These are phyloP conservation scores for Zalaria obscura DNA, from an alignment of 2,329 filamentous ascomycete species.

Conservation along the genomic window DNA sequence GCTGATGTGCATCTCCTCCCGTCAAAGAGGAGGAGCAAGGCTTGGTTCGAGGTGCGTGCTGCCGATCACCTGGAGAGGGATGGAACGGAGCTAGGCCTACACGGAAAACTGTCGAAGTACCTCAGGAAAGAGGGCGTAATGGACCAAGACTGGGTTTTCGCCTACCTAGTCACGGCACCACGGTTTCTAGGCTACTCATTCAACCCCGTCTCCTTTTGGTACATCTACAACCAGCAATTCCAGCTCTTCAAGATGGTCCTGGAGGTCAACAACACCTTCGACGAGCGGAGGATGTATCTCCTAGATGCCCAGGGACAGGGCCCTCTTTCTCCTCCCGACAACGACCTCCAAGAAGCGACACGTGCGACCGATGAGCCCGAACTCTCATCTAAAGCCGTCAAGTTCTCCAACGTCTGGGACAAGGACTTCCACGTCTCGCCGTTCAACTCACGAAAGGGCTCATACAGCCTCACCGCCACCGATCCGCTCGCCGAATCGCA, in stretches of 20 bases:
- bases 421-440: slow-evolving; percentile 69
- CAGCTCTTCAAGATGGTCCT: slow-evolving; percentile 50
- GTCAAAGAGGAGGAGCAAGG: slow-evolving; percentile 16
- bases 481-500: slow-evolving; percentile 23
- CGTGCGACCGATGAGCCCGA: neutral
- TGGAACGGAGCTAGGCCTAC: slow-evolving; percentile 36
- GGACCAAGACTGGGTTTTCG: slow-evolving; percentile 46
- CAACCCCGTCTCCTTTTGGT: slow-evolving; percentile 70
- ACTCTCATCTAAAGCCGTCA: slow-evolving; percentile 6
- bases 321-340: neutral
- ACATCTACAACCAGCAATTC: slow-evolving; percentile 49
- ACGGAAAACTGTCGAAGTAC: slow-evolving; percentile 48
- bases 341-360: neutral
- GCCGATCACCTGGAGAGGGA: slow-evolving; percentile 48
- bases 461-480: slow-evolving; percentile 31
- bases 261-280: slow-evolving; percentile 68
- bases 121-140: slow-evolving; percentile 43
- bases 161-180: slow-evolving; percentile 58
- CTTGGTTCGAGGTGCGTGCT: slow-evolving; percentile 47
- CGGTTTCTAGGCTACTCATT: slow-evolving; percentile 56
- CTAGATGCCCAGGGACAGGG: slow-evolving; percentile 28
- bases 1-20: slow-evolving; percentile 12
- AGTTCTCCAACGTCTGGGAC: slow-evolving; percentile 40
- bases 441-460: slow-evolving; percentile 46
- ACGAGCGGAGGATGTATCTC: slow-evolving; percentile 54